These are phyloP conservation scores for Myxozyma vanderwaltii DNA, from an alignment of 805 yeast genomes.

Conservation along the genomic window DNA sequence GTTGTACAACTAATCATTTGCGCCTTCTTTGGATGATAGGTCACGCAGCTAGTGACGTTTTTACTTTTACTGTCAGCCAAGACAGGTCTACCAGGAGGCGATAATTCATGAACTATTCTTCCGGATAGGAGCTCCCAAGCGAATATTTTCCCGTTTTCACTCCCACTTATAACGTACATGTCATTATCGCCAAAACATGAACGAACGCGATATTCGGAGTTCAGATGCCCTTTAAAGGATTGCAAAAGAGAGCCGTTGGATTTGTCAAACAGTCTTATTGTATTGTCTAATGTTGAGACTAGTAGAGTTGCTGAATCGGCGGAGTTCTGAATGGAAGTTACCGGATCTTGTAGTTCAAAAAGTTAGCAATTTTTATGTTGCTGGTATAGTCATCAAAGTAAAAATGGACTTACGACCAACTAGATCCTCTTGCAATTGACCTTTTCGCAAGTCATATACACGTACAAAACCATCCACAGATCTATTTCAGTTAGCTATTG, in stretches of 20 bases:
- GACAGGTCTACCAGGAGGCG: not conserved
- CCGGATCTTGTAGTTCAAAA: slow-evolving; percentile 32
- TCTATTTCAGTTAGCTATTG: slow-evolving; percentile 11
- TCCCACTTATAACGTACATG: slow-evolving; percentile 35
- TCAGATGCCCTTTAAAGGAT: slow-evolving; percentile 37
- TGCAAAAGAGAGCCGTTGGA: slow-evolving; percentile 37
- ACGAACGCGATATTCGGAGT: slow-evolving; percentile 36
- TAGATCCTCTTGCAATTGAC: slow-evolving; percentile 35
- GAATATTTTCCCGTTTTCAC: slow-evolving; percentile 39
- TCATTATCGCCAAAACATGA: slow-evolving; percentile 37
- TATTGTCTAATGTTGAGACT: slow-evolving; percentile 38
- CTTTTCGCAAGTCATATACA: slow-evolving; percentile 41
- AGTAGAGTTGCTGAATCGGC: slow-evolving; percentile 28
- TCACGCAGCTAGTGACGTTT: slow-evolving; percentile 26
- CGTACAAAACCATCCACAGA: slow-evolving; percentile 42
- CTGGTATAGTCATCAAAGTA: too few relatives aligned
- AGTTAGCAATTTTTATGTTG: too few relatives aligned
- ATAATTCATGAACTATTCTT: slow-evolving; percentile 24
- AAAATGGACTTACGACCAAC: slow-evolving; percentile 33
- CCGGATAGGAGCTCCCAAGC: slow-evolving; percentile 39
- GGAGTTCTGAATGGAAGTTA: slow-evolving; percentile 35
- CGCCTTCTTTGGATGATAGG: slow-evolving; percentile 22
- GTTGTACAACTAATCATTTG: slow-evolving; percentile 33
- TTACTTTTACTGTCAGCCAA: not conserved
- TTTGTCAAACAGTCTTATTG: slow-evolving; percentile 37